Conservation (phyloP, 2,329 filamentous ascomycete genomes). For the Trichoderma sp. region DNA sequence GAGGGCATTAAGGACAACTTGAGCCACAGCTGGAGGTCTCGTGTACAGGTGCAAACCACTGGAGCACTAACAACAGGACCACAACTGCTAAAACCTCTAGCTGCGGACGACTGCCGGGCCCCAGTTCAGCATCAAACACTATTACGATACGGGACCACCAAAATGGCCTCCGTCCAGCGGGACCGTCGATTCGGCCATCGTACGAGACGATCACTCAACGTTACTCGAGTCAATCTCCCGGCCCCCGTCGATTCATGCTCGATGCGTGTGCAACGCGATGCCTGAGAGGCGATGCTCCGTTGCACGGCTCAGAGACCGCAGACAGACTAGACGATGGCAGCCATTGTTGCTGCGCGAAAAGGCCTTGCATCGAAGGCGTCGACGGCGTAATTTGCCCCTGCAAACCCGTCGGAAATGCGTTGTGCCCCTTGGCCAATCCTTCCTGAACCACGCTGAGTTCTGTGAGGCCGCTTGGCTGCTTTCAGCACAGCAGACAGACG, state of each 20-base stretch:
- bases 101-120: conserved; percentile 5
- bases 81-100: not conserved
- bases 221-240: conserved; percentile 2
- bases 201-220: conserved; percentile 12
- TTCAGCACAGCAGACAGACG: not conserved
- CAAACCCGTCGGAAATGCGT: conserved; percentile 7
- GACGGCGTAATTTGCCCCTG: conserved; percentile 6
- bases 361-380: conserved; percentile 6
- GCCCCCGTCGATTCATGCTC: conserved; percentile 4
- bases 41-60: not conserved
- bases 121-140: not conserved
- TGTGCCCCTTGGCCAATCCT: conserved; percentile 1
- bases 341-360: not conserved
- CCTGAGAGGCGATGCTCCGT: not conserved
- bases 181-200: not conserved
- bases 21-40: not conserved
- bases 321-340: not conserved
- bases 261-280: not conserved
- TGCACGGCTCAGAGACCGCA: not conserved
- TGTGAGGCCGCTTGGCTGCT: not conserved
- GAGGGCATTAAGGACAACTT: not conserved
- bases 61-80: not conserved
- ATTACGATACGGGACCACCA: not conserved
- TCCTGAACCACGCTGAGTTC: not conserved
- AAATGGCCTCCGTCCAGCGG: not conserved